Evolutionary conservation across 805 yeast species (phyloP).

Genomic region (Ogataea minuta): DNA sequence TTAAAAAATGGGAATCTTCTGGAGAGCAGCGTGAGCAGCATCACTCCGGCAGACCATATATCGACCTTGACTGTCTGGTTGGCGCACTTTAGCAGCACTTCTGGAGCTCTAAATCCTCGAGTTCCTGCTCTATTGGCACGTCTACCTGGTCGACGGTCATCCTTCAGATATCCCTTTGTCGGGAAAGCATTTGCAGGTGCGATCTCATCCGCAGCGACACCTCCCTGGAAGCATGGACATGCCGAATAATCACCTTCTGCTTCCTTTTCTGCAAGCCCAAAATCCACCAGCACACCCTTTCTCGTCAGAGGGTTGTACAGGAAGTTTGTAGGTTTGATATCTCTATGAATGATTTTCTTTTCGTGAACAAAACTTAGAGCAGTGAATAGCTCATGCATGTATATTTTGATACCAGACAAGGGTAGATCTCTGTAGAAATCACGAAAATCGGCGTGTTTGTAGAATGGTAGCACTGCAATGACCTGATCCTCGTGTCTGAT

Average conservation of each 20-base stretch:
- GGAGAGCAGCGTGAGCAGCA: constrained; percentile 71
- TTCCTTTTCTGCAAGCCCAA: constrained; percentile 82
- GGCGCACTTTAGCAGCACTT: constrained; percentile 81
- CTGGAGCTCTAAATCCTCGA: constrained; percentile 93
- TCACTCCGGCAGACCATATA: constrained; percentile 91
- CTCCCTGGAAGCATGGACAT: constrained; percentile 60
- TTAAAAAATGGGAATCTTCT: constrained; percentile 91
- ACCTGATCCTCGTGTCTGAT: constrained; percentile 87
- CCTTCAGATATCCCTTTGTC: constrained; percentile 72
- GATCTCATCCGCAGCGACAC: constrained; percentile 29
- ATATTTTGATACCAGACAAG: constrained; percentile 72
- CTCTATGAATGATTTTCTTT: constrained; percentile 85
- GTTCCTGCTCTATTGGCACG: constrained; percentile 98
- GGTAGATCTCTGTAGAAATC: constrained; percentile 81
- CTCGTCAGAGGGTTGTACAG: constrained; percentile 63
- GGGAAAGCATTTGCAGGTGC: constrained; percentile 38
- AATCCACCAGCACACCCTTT: constrained; percentile 84
- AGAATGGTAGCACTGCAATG: constrained; percentile 87
- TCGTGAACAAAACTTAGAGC: constrained; percentile 77
- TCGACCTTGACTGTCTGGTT: constrained; percentile 81
- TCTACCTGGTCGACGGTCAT: constrained; percentile 83
- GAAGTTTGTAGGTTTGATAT: constrained; percentile 77
- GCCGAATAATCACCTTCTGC: constrained; percentile 29
- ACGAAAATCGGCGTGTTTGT: constrained; percentile 86
- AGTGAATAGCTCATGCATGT: constrained; percentile 74